phyloP scores from a whole-genome alignment of 2,329 filamentous ascomycete genomes.

The Neofusicoccum laricinum region DNA sequence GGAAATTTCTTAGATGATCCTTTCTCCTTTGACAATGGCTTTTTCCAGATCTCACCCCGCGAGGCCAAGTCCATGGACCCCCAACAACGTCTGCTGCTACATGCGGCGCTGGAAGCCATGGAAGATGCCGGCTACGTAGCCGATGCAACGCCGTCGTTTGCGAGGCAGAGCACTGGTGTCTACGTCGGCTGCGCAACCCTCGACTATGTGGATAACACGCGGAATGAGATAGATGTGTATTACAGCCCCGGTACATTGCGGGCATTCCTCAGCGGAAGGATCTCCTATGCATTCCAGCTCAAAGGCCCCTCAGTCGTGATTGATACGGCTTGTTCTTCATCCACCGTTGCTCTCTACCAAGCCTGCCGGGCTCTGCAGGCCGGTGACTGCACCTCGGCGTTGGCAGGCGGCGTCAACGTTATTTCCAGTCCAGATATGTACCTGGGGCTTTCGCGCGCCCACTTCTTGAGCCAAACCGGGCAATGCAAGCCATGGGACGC shows the following conservation, averaged over 20 bases:
- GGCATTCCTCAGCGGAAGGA: slow-evolving; percentile 18
- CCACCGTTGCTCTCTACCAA: slow-evolving; percentile 23
- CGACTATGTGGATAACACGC: slow-evolving; percentile 33
- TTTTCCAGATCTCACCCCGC: slow-evolving; percentile 12
- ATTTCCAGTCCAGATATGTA: slow-evolving; percentile 25
- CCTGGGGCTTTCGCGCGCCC: slow-evolving; percentile 34
- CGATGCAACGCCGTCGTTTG: slow-evolving; percentile 23
- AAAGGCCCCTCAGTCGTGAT: slow-evolving; percentile 19
- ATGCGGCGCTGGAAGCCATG: slow-evolving; percentile 8
- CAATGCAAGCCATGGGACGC: slow-evolving; percentile 40
- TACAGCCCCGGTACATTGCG: slow-evolving; percentile 14
- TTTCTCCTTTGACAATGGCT: slow-evolving; percentile 7
- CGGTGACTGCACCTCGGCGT: slow-evolving; percentile 29
- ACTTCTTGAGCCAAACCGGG: slow-evolving; percentile 45
- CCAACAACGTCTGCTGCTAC: slow-evolving; percentile 18
- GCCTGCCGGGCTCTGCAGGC: slow-evolving; percentile 26
- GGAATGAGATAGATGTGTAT: slow-evolving; percentile 2
- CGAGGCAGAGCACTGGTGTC: slow-evolving; percentile 26
- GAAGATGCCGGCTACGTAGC: slow-evolving; percentile 23
- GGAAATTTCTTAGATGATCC: slow-evolving; percentile 16
- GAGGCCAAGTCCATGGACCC: slow-evolving; percentile 16
- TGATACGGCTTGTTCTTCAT: slow-evolving; percentile 29
- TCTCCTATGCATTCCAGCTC: slow-evolving; percentile 21
- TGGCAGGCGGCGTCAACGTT: slow-evolving; percentile 36
- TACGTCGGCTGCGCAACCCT: slow-evolving; percentile 31